A percentile compares a stretch with the other conserved stretches of the same genome.
Conservation (phyloP, 768 basidiomycete genomes). For the Clathrus columnatus region DNA sequence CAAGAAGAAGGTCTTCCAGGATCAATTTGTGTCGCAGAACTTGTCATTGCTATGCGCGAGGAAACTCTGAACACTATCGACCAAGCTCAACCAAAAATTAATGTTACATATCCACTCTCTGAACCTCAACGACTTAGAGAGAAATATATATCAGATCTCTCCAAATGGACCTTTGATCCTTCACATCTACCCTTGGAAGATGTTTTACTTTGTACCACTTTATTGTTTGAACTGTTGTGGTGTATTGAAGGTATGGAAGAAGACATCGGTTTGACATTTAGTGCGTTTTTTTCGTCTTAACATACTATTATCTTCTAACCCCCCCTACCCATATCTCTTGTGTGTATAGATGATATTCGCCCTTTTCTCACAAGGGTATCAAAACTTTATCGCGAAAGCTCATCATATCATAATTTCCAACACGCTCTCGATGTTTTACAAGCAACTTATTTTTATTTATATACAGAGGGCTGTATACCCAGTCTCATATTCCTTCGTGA, state of each 20-base stretch:
- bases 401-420: constrained; percentile 96
- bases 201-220: constrained; percentile 66
- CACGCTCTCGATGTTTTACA: constrained; percentile 97
- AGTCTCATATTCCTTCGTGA: constrained; percentile 57
- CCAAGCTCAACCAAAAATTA: constrained; percentile 9
- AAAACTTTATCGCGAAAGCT: constrained; percentile 82
- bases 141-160: constrained; percentile 43
- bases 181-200: constrained; percentile 76
- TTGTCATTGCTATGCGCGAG: constrained; percentile 5
- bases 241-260: constrained; percentile 55
- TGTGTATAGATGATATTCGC: constrained; percentile 54
- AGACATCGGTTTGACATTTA: constrained; percentile 18
- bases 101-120: constrained; percentile 20
- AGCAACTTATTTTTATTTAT: constrained; percentile 80
- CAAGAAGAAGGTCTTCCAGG: constrained; percentile 32
- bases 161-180: constrained; percentile 86
- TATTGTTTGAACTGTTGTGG: constrained; percentile 82
- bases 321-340: constrained; percentile 12
- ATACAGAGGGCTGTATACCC: constrained; percentile 72
- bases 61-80: constrained; percentile 15
- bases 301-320: not conserved
- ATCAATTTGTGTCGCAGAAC: constrained; percentile 1
- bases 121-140: constrained; percentile 41
- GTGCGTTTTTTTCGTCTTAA: constrained; percentile 17
- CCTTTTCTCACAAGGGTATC: constrained; percentile 80